Evolutionary conservation across 2,329 filamentous ascomycete genomes (phyloP), one percentile per base, ranked within the genome.

Genomic region (Tolypocladium cylindrosporum): DNA sequence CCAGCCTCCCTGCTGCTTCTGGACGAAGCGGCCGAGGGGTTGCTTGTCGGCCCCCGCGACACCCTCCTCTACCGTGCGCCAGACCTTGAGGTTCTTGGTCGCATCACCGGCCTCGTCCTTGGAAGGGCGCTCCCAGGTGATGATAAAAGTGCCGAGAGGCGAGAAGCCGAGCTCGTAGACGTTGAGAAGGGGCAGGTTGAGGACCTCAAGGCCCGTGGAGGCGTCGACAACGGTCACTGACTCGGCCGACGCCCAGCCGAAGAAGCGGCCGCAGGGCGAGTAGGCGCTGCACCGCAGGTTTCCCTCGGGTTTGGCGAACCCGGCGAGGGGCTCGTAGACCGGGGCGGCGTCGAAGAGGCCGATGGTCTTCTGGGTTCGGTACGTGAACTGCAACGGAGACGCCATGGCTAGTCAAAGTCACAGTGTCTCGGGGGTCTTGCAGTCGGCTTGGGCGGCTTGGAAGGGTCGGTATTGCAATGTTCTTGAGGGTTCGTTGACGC

Each of bases 131-230:
- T 99, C 93, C 91, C 92, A 97, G 57, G 94, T 97, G 71, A 96
- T 96, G 71, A 97, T 79, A 74, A 90, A 99, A 59, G 90, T 94
- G 61, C 94, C 94, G 58, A 86, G 81, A 6, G 93, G 94, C 34
- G 94, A 99, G 77, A 99, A 99, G 63, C 88, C 90, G 60, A 99
- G 79, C 73, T 99, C 94, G 77, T 90, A 96, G 63, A 97, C 91
- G 70, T 95, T 93, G 60, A 87, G 77, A 50, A 91, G 84, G 59
- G 87, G 82, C 55, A 99, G 82, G 41, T 82, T 86, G 62, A 91
- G 85, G 69, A 96, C 78, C 64, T 88, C 76, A 66, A 87, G 78
- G 67, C 92, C 93, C 64, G 79, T 81, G 51, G 88, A 88, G 62
- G 93, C 83, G 72, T 97, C 90, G 67, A 95, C 81, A 64, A 97